Conservation (phyloP, 176 grass and related monocot species). For the Aegilops bicornis region DNA sequence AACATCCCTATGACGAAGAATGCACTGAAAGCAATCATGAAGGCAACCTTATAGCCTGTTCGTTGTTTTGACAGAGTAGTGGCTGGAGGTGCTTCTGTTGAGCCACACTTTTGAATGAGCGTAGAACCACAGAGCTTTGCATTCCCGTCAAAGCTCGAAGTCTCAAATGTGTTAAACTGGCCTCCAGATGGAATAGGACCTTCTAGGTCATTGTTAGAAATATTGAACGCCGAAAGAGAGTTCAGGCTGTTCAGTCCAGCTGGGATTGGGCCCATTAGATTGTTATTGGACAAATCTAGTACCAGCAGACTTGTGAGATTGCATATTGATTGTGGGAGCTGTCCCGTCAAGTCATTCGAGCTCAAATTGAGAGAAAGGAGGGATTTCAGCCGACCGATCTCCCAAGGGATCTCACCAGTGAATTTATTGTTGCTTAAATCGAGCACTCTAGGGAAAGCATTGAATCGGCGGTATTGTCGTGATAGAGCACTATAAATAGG, state of each 20-base stretch:
- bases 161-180: conserved; percentile 23
- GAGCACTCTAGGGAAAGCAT: background rate
- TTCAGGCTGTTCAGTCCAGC: background rate
- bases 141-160: conserved; percentile 35
- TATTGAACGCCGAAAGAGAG: conserved; percentile 4
- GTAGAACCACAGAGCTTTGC: conserved; percentile 10
- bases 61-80: background rate
- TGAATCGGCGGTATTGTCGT: background rate
- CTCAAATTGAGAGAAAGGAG: background rate
- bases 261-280: background rate
- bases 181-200: background rate
- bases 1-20: background rate
- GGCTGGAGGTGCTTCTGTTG: background rate
- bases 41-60: background rate
- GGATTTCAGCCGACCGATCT: conserved; percentile 13
- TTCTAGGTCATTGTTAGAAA: conserved; percentile 26
- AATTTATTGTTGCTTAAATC: background rate
- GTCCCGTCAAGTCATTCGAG: background rate
- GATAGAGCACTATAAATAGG: background rate
- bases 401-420: background rate
- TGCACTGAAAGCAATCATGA: background rate
- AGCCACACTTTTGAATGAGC: background rate
- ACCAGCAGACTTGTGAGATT: conserved; percentile 4
- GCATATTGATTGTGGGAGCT: background rate
- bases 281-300: background rate